phyloP scores from a whole-genome alignment of 2,329 filamentous ascomycete genomes.

The Aureobasidium sp. region DNA sequence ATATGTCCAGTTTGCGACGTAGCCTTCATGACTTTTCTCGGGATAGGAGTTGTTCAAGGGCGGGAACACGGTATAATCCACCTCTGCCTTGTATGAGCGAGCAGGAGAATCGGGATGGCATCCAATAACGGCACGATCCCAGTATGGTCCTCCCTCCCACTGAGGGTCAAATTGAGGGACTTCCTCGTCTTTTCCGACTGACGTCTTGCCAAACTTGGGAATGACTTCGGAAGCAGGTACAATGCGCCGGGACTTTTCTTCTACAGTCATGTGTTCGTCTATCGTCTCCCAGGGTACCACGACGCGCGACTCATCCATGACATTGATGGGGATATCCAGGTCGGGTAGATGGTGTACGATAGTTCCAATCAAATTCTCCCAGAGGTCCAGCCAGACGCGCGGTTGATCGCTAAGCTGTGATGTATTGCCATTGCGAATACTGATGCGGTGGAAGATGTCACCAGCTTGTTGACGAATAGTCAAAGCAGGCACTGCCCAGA shows the following conservation, averaged over 20 bases:
- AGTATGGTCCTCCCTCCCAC: slow-evolving; percentile 31
- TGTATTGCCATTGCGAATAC: slow-evolving; percentile 32
- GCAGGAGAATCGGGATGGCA: slow-evolving; percentile 33
- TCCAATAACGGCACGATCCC: slow-evolving; percentile 33
- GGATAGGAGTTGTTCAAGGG: slow-evolving; percentile 24
- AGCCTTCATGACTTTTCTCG: slow-evolving; percentile 32
- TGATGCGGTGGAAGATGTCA: slow-evolving; percentile 30
- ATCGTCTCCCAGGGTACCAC: slow-evolving; percentile 41
- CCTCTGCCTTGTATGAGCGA: slow-evolving; percentile 24
- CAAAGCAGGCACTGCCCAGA: slow-evolving; percentile 38
- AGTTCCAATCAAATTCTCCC: slow-evolving; percentile 32
- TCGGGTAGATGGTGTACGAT: slow-evolving; percentile 35
- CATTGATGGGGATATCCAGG: slow-evolving; percentile 39
- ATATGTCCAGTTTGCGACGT: slow-evolving; percentile 39
- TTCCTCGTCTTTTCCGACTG: slow-evolving; percentile 21
- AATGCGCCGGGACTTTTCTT: slow-evolving; percentile 22
- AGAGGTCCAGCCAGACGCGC: slow-evolving; percentile 32
- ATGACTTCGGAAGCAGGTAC: slow-evolving; percentile 24
- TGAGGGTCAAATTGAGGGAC: slow-evolving; percentile 23
- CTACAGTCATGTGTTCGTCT: slow-evolving; percentile 29
- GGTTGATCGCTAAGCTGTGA: slow-evolving; percentile 3
- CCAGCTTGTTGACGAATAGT: slow-evolving; percentile 34
- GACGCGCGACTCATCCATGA: slow-evolving; percentile 41
- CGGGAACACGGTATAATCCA: slow-evolving; percentile 31
- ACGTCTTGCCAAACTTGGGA: slow-evolving; percentile 19